Percentiles rank a stretch among this genome's conserved stretches.
Conservation (phyloP, 768 basidiomycete species). For the Rhodotorula graminis region DNA sequence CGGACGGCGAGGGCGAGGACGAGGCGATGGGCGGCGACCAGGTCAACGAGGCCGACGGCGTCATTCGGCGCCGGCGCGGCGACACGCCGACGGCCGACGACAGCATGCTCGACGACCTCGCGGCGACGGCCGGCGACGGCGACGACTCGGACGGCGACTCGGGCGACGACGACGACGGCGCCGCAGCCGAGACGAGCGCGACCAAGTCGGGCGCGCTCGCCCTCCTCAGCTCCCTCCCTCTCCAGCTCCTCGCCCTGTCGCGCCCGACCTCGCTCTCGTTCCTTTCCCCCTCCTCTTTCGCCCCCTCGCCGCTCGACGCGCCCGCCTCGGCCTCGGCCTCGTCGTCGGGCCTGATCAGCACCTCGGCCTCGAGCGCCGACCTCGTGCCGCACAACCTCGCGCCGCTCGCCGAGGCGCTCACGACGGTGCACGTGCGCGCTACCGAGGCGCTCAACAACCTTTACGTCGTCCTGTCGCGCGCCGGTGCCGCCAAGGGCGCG, state of each 20-base stretch:
- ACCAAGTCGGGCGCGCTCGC: neutral
- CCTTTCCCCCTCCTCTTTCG: constrained; percentile 30
- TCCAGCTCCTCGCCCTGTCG: constrained; percentile 43
- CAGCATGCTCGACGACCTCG: constrained; percentile 38
- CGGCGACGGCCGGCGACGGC: constrained; percentile 35
- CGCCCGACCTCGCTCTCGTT: constrained; percentile 46
- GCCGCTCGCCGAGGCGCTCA: constrained; percentile 35
- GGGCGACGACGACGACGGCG: neutral
- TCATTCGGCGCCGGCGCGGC: constrained; percentile 7
- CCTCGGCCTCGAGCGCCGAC: constrained; percentile 1
- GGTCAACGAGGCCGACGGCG: constrained; percentile 9
- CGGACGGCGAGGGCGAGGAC: constrained; percentile 18
- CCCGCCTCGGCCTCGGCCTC: constrained; percentile 14
- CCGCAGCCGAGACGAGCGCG: neutral
- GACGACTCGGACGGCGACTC: constrained; percentile 33
- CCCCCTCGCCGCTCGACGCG: constrained; percentile 9
- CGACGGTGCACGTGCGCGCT: constrained; percentile 49
- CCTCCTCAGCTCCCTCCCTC: constrained; percentile 42
- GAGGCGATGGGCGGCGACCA: neutral
- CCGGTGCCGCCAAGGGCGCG: constrained; percentile 18
- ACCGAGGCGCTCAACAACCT: constrained; percentile 53
- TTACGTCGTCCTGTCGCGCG: constrained; percentile 46
- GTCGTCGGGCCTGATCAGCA: neutral
- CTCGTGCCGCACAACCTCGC: constrained; percentile 15
- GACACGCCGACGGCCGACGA: constrained; percentile 27